Conservation (phyloP, 768 basidiomycete genomes). For the Dacryopinax primogenitus region DNA sequence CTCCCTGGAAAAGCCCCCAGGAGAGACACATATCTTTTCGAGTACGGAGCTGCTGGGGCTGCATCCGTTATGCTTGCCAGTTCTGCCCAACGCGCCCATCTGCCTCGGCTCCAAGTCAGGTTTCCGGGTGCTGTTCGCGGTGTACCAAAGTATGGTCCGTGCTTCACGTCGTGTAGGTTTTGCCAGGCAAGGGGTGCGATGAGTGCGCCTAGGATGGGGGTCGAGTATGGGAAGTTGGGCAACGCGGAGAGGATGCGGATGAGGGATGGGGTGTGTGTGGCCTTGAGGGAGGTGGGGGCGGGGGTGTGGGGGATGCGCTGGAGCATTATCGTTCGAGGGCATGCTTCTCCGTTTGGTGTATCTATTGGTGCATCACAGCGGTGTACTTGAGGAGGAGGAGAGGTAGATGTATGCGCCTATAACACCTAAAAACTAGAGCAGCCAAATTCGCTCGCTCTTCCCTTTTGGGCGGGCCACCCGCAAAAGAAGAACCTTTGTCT, state of each 20-base stretch:
- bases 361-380: no score
- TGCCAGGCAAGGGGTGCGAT: slow-evolving; percentile 5
- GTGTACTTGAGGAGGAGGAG: no score
- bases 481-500: no score
- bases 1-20: neutral
- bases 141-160: neutral
- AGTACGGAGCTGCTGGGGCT: neutral
- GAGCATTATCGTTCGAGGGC: neutral
- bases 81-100: neutral
- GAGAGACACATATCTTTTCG: neutral
- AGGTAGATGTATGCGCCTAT: no score
- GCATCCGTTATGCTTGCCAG: neutral
- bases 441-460: no score
- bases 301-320: neutral
- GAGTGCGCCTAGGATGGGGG: neutral
- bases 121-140: neutral
- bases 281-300: neutral
- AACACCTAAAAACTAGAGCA: no score
- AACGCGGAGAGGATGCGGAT: neutral
- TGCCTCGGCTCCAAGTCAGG: neutral
- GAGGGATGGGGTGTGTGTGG: neutral
- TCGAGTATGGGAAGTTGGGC: neutral
- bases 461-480: no score
- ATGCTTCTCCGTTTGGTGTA: no score
- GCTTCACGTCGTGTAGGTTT: neutral